Conservation (phyloP, 108 stramenopile genomes). For the Nitzschia putrida region DNA sequence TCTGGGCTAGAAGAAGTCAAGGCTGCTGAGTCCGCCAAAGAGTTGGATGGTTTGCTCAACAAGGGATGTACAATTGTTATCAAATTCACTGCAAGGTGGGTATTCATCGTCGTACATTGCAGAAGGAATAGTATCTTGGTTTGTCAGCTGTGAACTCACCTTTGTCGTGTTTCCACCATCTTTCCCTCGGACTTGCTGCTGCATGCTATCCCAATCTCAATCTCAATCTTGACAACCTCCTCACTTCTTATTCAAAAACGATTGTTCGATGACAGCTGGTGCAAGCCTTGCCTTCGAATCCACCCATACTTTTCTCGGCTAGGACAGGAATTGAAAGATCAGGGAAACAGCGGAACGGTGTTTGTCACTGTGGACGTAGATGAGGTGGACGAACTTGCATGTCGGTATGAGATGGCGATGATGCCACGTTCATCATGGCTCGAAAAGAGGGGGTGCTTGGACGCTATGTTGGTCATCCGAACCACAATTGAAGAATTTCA, state of each 20-base stretch:
- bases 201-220: too few species aligned
- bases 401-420: constrained; percentile 57
- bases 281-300: constrained; percentile 79
- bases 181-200: too few species aligned
- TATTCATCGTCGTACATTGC: too few species aligned
- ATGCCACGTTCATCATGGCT: constrained; percentile 86
- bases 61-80: constrained; percentile 36
- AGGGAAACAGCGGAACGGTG: neutral
- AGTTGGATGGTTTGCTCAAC: constrained; percentile 26
- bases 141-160: too few species aligned
- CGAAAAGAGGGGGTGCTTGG: constrained; percentile 18
- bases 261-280: too few species aligned
- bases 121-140: too few species aligned
- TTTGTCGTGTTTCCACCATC: too few species aligned
- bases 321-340: too few species aligned
- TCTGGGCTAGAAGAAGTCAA: too few species aligned
- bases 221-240: too few species aligned
- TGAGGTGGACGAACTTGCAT: constrained; percentile 69
- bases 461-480: constrained; percentile 28
- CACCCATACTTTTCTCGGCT: constrained; percentile 56
- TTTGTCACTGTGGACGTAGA: constrained; percentile 77
- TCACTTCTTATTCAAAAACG: too few species aligned
- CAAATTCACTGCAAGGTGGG: constrained; percentile 78
- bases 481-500: too few species aligned
- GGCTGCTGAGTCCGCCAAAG: constrained; percentile 31